These are phyloP conservation scores for Cucurbita maxima DNA, from an alignment of 306 rosid genomes.

Conservation along the genomic window DNA sequence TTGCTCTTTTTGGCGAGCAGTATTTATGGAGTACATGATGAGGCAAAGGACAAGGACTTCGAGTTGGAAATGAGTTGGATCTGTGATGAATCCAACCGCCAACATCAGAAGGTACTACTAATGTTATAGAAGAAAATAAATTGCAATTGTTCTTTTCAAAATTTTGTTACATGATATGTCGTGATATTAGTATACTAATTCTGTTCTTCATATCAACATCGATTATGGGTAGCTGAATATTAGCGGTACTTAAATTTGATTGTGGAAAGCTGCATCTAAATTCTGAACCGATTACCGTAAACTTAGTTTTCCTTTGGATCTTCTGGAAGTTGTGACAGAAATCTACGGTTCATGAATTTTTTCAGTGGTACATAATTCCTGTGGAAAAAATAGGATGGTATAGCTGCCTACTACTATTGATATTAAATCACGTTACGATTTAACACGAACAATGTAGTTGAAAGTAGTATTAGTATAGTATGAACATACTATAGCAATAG, in stretches of 20 bases:
- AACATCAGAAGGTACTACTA: slow-evolving; percentile 59
- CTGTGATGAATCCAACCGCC: slow-evolving; percentile 91
- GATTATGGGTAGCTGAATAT: neutral
- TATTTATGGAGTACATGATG: slow-evolving; percentile 92
- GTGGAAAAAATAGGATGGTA: neutral
- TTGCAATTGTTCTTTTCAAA: neutral
- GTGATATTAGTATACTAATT: neutral
- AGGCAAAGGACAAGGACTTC: slow-evolving; percentile 92
- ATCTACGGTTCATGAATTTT: neutral
- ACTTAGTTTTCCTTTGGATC: neutral
- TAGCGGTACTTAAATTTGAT: neutral
- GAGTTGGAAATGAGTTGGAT: slow-evolving; percentile 98
- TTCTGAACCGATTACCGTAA: neutral
- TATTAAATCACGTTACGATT: neutral
- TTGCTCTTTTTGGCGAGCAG: slow-evolving; percentile 17
- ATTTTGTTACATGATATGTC: neutral
- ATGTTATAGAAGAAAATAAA: neutral
- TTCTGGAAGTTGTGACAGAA: neutral
- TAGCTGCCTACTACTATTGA: neutral
- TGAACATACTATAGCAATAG: neutral
- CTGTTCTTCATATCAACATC: neutral
- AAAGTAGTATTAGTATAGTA: neutral
- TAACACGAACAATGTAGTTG: neutral
- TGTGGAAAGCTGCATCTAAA: neutral
- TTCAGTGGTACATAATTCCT: neutral